phyloP scores from a whole-genome alignment of 1,284 basidiomycete genomes.

The Ceratobasidium theobromae region DNA sequence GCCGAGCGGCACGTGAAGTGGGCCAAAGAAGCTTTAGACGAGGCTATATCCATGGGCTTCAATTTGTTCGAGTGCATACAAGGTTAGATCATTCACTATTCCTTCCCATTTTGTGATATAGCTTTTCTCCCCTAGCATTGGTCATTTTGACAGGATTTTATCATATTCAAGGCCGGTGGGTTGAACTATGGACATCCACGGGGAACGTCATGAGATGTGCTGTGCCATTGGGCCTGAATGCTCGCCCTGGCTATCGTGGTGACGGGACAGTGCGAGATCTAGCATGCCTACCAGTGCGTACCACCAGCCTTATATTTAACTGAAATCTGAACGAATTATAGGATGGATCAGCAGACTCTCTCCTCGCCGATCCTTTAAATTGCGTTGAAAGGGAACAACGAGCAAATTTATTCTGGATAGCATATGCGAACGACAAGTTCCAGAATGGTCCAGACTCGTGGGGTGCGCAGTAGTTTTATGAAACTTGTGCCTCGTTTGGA shows the following conservation, averaged over 20 bases:
- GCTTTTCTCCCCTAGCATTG: not conserved
- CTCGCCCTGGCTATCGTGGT: not conserved
- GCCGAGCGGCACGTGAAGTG: constrained; percentile 7
- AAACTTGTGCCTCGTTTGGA: not conserved
- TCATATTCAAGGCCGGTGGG: constrained; percentile 17
- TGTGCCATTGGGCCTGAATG: constrained; percentile 3
- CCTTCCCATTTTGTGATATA: not conserved
- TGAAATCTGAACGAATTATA: not conserved
- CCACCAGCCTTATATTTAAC: not conserved
- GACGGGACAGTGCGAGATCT: not conserved
- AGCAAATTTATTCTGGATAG: constrained; percentile 19
- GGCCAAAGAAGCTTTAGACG: constrained; percentile 11
- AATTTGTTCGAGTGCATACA: constrained; percentile 14
- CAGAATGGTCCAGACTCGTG: not conserved
- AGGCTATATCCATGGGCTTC: not conserved
- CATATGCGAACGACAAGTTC: constrained; percentile 18
- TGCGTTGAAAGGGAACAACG: constrained; percentile 13
- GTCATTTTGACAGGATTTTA: constrained; percentile 4
- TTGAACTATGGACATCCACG: constrained; percentile 5
- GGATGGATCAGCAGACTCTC: not conserved
- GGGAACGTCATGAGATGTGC: not conserved
- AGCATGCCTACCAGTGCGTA: not conserved
- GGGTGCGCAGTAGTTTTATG: not conserved
- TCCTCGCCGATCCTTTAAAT: not conserved
- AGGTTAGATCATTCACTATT: not conserved